phyloP scores from a whole-genome alignment of 805 yeast genomes.

The Candida tammaniensis region DNA sequence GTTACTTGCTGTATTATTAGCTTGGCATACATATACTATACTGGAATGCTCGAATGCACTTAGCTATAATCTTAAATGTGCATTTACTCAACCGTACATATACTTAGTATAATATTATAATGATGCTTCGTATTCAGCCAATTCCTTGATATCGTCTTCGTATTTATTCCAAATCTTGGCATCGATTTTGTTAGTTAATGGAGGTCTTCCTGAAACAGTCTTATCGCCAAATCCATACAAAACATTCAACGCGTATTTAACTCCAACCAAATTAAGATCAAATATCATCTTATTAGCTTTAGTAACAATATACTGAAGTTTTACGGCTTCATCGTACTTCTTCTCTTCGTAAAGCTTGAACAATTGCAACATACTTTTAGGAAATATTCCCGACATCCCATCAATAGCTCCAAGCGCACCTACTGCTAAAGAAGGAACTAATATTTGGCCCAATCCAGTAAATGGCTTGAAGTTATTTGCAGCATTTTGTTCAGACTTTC shows the following conservation, averaged over 20 bases:
- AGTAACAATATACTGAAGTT: slow-evolving; percentile 19
- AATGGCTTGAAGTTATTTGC: slow-evolving; percentile 19
- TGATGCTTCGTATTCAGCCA: slow-evolving; percentile 6
- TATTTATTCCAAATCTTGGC: slow-evolving; percentile 5
- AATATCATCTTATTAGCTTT: slow-evolving; percentile 23
- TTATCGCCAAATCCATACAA: slow-evolving; percentile 22
- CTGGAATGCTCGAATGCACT: too few relatives aligned
- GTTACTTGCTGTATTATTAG: too few relatives aligned
- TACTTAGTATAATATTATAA: too few relatives aligned
- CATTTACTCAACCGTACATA: too few relatives aligned
- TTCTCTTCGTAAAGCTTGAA: slow-evolving; percentile 12
- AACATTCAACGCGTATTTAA: slow-evolving; percentile 21
- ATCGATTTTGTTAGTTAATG: slow-evolving; percentile 9
- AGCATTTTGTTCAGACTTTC: slow-evolving; percentile 12
- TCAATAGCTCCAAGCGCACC: slow-evolving; percentile 24
- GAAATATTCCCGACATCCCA: slow-evolving; percentile 23
- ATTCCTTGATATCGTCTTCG: slow-evolving; percentile 6
- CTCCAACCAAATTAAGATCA: slow-evolving; percentile 28
- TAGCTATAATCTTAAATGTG: too few relatives aligned
- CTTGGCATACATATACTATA: too few relatives aligned
- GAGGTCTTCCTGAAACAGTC: slow-evolving; percentile 15
- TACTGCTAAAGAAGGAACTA: slow-evolving; percentile 21
- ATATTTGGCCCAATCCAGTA: slow-evolving; percentile 25
- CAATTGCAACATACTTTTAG: slow-evolving; percentile 19
- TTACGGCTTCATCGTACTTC: slow-evolving; percentile 15